Evolutionary conservation across 2,329 filamentous ascomycete genomes (phyloP), one percentile per base, ranked within the genome.

Genomic region (Alternaria consortialis): DNA sequence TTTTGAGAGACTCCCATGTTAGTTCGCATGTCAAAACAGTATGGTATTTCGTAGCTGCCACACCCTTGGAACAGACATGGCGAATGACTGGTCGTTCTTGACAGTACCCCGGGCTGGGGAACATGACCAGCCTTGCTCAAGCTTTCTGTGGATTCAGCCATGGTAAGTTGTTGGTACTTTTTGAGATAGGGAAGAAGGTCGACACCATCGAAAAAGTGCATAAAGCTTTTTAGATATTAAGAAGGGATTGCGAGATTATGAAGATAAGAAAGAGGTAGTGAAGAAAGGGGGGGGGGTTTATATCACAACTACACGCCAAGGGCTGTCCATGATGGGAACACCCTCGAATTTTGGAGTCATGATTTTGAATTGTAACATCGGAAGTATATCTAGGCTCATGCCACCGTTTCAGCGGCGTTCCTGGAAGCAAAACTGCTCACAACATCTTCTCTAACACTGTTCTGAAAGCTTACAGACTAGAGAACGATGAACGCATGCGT

Each of bases 301-400:
- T 34, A 34, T 5, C 29, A 11, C 17, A 23, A 15, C 29, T 12
- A 34, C 7, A 13, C 29, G 29, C 29, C 17, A 47, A 34, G 44
- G 0, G 2, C 12, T 0, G 9, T 31, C 6, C 17, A 47, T 44
- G 3, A 0, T 7, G 7, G n/a, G 7, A 8, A 0, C 3, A 1
- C 7, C 7, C n/a, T n/a, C n/a, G n/a, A 9, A 1, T 44, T 44
- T 9, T 12, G 4, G 23, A 25, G 25, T 12, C 23, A n/a, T 12
- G 7, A 0, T 13, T 27, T 7, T 42, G 17, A n/a, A 36, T 12
- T 15, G 2, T 15, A 43, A 2, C 7, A 2, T 0, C 1, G n/a
- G 7, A 39, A 39, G n/a, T 39, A 20, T 17, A 2, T 1, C 11
- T 2, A 11, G n/a, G 3, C n/a, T 11, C 36, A 39, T 39, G 9